A percentile compares a stretch with the other conserved stretches of the same genome.
Conservation (phyloP, 257 asterid genomes). For the Osmanthus fragrans region DNA sequence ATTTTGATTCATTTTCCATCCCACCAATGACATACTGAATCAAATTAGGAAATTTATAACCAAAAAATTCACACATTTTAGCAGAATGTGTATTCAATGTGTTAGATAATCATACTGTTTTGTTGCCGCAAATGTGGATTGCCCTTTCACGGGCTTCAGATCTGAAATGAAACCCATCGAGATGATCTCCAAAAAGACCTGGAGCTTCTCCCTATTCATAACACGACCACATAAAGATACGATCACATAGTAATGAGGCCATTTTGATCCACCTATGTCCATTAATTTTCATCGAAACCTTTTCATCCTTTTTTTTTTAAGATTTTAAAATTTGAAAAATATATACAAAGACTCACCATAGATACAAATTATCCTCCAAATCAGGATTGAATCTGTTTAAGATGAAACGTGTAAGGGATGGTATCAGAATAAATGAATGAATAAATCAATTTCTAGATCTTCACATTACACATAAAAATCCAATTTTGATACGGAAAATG, state of each 20-base stretch:
- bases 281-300: not conserved
- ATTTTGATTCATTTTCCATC: conserved; percentile 39
- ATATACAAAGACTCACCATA: conserved; percentile 60
- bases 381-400: conserved; percentile 46
- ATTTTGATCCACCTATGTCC: not conserved
- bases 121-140: conserved; percentile 41
- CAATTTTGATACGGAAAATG: not conserved
- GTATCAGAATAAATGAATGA: conserved; percentile 18
- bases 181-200: conserved; percentile 57
- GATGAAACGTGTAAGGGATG: conserved; percentile 4
- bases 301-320: not conserved
- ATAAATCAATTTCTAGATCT: conserved; percentile 17
- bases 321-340: not conserved
- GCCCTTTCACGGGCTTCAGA: conserved; percentile 47
- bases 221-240: conserved; percentile 19
- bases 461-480: conserved; percentile 14
- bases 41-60: conserved; percentile 30
- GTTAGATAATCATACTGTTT: conserved; percentile 56
- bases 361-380: conserved; percentile 37
- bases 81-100: conserved; percentile 17
- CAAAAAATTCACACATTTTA: conserved; percentile 4
- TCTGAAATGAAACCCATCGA: conserved; percentile 45
- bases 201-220: conserved; percentile 87
- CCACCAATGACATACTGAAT: conserved; percentile 68
- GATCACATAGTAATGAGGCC: conserved; percentile 15